Evolutionary conservation across 768 basidiomycete genomes (phyloP).

Genomic region (Panaeolus cyanescens): DNA sequence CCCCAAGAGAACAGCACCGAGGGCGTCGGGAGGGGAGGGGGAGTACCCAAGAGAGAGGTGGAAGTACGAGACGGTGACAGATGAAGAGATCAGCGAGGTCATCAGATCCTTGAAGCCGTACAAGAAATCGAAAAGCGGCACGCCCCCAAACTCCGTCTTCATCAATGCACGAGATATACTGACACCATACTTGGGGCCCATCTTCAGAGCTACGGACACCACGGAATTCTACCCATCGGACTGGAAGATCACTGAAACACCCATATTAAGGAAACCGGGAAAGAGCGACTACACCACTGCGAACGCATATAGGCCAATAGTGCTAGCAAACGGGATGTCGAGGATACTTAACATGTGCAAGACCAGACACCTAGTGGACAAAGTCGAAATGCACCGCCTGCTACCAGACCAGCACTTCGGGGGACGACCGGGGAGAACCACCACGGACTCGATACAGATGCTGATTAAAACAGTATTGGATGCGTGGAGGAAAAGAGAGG

Average conservation of each 20-base stretch:
- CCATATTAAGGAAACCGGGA: too few species aligned
- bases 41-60: neutral
- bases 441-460: conserved; percentile 30
- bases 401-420: conserved; percentile 27
- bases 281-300: conserved; percentile 30
- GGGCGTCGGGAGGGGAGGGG: neutral
- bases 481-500: conserved; percentile 28
- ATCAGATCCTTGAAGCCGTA: conserved; percentile 28
- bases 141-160: conserved; percentile 31
- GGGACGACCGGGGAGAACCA: conserved; percentile 24
- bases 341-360: conserved; percentile 16
- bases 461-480: conserved; percentile 32
- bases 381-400: conserved; percentile 10
- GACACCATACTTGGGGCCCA: conserved; percentile 20
- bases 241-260: conserved; percentile 20
- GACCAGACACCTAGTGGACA: conserved; percentile 17
- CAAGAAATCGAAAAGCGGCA: conserved; percentile 28
- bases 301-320: conserved; percentile 34
- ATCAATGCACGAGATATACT: conserved; percentile 20
- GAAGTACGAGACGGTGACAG: neutral
- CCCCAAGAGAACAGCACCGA: conserved; percentile 16
- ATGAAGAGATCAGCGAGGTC: conserved; percentile 16
- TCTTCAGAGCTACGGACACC: conserved; percentile 36
- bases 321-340: conserved; percentile 24
- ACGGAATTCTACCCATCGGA: conserved; percentile 19